These are phyloP conservation scores for Pyrus betulifolia DNA, from an alignment of 306 rosid genomes.

Conservation along the genomic window DNA sequence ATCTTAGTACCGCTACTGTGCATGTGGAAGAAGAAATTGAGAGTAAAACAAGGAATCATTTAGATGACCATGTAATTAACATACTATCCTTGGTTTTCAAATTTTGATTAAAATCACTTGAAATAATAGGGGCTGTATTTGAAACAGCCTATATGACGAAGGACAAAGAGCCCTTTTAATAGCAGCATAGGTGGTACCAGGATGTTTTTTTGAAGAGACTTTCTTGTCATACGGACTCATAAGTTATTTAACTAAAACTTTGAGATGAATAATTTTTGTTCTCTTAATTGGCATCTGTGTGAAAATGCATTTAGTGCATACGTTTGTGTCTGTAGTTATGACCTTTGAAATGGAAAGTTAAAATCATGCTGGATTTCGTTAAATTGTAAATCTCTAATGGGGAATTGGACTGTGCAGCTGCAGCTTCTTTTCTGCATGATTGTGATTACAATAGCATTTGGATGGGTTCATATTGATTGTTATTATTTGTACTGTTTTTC, in stretches of 20 bases:
- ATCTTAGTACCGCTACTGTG: neutral
- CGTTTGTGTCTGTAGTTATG: neutral
- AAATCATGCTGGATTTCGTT: neutral
- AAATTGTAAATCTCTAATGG: neutral
- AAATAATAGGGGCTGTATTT: neutral
- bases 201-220: neutral
- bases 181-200: neutral
- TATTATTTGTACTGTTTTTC: too few species aligned
- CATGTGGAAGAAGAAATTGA: neutral
- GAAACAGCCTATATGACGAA: neutral
- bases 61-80: neutral
- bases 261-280: neutral
- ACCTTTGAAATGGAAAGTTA: neutral
- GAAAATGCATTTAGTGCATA: neutral
- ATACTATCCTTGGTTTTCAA: too few species aligned
- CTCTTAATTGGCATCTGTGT: neutral
- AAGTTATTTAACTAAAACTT: neutral
- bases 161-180: too few species aligned
- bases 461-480: neutral
- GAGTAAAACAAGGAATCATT: neutral
- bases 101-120: neutral
- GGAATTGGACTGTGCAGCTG: neutral
- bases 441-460: slow-evolving; percentile 3
- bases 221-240: neutral
- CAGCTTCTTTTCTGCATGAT: neutral